Base-by-base conservation (phyloP, 306 rosid species). In the Erythrophleum fordii region DNA sequence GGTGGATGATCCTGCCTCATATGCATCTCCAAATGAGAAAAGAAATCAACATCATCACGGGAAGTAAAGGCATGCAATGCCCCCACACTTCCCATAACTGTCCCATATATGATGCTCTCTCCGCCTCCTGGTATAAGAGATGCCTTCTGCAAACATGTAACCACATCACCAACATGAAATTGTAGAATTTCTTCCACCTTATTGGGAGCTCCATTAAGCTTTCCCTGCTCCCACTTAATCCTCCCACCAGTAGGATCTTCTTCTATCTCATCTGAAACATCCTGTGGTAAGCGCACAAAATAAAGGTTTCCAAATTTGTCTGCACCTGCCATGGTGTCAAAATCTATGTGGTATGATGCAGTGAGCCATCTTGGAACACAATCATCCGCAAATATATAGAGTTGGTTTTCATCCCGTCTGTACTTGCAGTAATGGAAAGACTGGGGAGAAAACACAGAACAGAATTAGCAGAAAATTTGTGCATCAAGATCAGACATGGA, bases 401-500 rank as follows among this genome's bases (percentile, higher is more conserved):
- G 92, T 69, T 93, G 98, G 81, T 95, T 95, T 80, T 95, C 99
- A 51, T 95, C 99, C 82, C 97, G 92, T 76, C 99, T 88, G 73
- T 93, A 93, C 89, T 92, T 93, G 91, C 99, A 95, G 85, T 95
- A 95, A 86, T 95, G 99, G 90, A 95, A 95, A 70, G 99, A 95
- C 99, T 95, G 99, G 81, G 84, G 67, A 83, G 28, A 65, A 60
- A 72, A 45, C 49, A 80, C 62, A 82, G 17, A 29, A 53, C 66
- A 85, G 39, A 75, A 53, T 85, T 23, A 80, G 80, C 52, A 48
- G 17, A 58, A 58, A 58, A 58, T 25, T 25, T 16, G 35, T 23
- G 34, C 4, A 25, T 25, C 17, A 20, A 70, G 51, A 31, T 10
- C n/a, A 48, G 45, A 66, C 42, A 66, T 52, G 25, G 18, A 44